These are phyloP conservation scores for Aegilops longissima DNA, from an alignment of 176 grass and related monocot genomes.

Conservation along the genomic window DNA sequence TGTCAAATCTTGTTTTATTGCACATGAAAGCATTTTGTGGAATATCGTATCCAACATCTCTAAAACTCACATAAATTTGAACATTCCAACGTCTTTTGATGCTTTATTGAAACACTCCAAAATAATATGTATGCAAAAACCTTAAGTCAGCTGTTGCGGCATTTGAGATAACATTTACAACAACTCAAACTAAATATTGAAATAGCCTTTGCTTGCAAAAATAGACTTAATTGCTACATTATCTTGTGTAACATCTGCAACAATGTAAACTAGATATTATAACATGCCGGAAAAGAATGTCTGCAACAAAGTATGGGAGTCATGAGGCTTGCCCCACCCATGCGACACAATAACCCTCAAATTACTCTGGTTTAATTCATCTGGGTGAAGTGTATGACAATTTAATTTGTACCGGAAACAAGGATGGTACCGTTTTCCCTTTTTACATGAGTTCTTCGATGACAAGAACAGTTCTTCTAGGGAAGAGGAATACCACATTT, in stretches of 20 bases:
- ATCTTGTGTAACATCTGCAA: not conserved
- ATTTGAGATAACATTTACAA: not conserved
- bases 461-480: not conserved
- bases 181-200: not conserved
- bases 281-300: not conserved
- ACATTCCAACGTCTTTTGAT: not conserved
- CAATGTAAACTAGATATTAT: too few species aligned
- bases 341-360: too few species aligned
- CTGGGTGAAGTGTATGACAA: not conserved
- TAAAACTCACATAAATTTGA: not conserved
- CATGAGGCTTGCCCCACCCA: not conserved
- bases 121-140: not conserved
- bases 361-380: not conserved
- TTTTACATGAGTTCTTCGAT: not conserved
- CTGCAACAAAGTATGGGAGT: not conserved
- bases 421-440: not conserved
- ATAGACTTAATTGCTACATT: not conserved
- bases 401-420: not conserved
- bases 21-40: conserved; percentile 4
- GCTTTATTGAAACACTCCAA: not conserved
- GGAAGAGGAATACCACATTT: not conserved
- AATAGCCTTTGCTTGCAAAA: not conserved
- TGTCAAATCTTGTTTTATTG: not conserved
- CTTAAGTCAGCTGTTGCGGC: not conserved
- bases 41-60: not conserved